phyloP scores from a whole-genome alignment of 2,329 filamentous ascomycete species.

The Moelleriella libera region DNA sequence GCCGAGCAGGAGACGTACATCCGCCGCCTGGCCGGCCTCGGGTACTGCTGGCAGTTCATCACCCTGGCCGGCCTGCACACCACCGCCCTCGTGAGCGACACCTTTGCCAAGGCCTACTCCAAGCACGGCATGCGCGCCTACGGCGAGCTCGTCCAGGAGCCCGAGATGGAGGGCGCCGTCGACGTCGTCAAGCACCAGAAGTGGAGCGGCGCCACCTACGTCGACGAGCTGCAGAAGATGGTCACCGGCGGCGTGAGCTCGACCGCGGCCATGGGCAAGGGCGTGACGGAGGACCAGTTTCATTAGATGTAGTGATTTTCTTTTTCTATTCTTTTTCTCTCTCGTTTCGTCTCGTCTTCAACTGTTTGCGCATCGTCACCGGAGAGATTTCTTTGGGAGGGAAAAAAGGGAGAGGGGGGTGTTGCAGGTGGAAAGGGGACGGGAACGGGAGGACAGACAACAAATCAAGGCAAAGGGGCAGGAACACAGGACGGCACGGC shows the following conservation, averaged over 20 bases:
- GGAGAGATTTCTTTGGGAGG: not conserved
- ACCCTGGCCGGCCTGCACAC: constrained; percentile 96
- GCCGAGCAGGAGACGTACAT: constrained; percentile 97
- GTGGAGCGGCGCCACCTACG: constrained; percentile 91
- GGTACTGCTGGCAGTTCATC: constrained; percentile 99
- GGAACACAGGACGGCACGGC: no score
- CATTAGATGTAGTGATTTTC: constrained; percentile 8
- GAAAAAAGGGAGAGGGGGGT: not conserved
- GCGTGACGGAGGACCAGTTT: constrained; percentile 97
- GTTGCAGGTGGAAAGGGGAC: not conserved
- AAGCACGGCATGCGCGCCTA: constrained; percentile 87
- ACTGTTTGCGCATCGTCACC: not conserved
- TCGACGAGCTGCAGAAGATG: constrained; percentile 94
- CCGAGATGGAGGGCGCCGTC: constrained; percentile 79
- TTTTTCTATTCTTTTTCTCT: not conserved
- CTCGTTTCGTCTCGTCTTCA: not conserved
- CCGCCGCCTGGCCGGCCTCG: constrained; percentile 66
- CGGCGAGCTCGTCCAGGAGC: constrained; percentile 93
- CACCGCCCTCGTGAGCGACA: constrained; percentile 80
- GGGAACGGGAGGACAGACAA: no score
- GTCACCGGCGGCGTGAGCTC: constrained; percentile 83
- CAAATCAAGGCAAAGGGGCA: no score
- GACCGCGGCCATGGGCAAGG: constrained; percentile 92
- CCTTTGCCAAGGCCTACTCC: constrained; percentile 73
- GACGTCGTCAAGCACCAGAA: constrained; percentile 99